Conservation (phyloP, 441 rosid species). For the Syzygium malaccense region DNA sequence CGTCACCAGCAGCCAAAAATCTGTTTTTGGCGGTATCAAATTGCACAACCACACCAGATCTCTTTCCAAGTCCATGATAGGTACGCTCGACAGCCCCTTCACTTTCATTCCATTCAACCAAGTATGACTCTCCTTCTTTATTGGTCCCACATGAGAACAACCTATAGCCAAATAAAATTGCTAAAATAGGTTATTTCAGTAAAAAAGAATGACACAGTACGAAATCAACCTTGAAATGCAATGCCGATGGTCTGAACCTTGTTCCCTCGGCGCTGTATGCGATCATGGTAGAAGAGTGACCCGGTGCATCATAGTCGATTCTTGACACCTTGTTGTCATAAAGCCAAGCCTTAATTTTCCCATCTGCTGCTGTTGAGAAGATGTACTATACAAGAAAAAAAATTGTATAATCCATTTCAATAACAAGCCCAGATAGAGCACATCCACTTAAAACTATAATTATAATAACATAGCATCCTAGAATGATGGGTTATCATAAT, state of each 20-base stretch:
- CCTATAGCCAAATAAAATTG: slow-evolving; percentile 5
- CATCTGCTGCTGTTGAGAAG: slow-evolving; percentile 61
- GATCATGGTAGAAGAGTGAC: slow-evolving; percentile 55
- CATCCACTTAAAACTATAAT: not conserved
- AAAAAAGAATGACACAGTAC: not conserved
- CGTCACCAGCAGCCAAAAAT: slow-evolving; percentile 68
- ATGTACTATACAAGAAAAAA: slow-evolving; percentile 37
- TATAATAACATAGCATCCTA: not conserved
- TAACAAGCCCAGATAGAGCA: not conserved
- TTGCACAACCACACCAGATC: slow-evolving; percentile 50
- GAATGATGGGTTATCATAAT: not conserved
- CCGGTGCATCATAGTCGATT: slow-evolving; percentile 74
- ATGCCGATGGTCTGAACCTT: slow-evolving; percentile 25
- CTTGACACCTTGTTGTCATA: slow-evolving; percentile 54
- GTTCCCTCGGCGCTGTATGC: slow-evolving; percentile 65
- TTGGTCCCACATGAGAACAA: slow-evolving; percentile 68
- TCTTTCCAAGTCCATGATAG: slow-evolving; percentile 63
- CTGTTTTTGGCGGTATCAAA: slow-evolving; percentile 63
- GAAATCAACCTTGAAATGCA: not conserved
- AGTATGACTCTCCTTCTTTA: slow-evolving; percentile 59
- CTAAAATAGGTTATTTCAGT: not conserved
- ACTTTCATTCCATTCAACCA: slow-evolving; percentile 88
- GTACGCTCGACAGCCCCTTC: slow-evolving; percentile 52
- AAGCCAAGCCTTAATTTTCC: slow-evolving; percentile 18
- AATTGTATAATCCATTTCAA: not conserved